Base-by-base conservation (phyloP, 106 monocot species). In the Dioscorea alata region DNA sequence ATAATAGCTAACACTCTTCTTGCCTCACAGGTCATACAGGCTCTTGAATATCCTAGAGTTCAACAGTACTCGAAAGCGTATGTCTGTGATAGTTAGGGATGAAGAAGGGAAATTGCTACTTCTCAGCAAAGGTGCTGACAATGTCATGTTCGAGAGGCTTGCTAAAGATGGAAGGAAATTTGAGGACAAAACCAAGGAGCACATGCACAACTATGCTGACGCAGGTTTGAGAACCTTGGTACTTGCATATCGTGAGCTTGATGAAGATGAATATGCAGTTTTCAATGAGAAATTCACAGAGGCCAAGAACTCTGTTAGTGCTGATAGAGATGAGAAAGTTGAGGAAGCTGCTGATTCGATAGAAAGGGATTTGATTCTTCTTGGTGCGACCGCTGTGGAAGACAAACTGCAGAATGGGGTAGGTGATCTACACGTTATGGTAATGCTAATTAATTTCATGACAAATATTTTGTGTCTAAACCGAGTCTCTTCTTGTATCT, bases 331-430 rank as follows among this genome's bases (percentile, higher is more conserved):
- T 48, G 92, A 92, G 35, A 99, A 83, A 64, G 79, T 99, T 48
- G 96, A 97, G 61, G 81, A 69, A 71, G 92, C 79, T 32, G 82
- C 87, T 9, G 89, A 92, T 52, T 73, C 60, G 52, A 83, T 99
- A 16, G 97, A 99, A 75, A 82, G 75, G 62, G 74, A 90, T 84
- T 72, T 99, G 57, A 83, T 92, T 75, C 84, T 92, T 87, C 89
- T 92, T 67, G 97, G 92, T 63, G 84, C 92, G 13, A 99, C 97
- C 4, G 97, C 97, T 74, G 97, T 99, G 33, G 97, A 99, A 68
- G 97, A 99, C 75, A 99, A 92, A 65, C 76, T 99, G 53, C 97
- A 99, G 69, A 79, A 85, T 81, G 97, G 97, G 85, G 97, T 96
- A 53, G 23, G 82, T 54, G 42, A 42, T 42, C 42, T 42, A 6